phyloP scores from a whole-genome alignment of 768 basidiomycete species.

The Pisolithus sp. region DNA sequence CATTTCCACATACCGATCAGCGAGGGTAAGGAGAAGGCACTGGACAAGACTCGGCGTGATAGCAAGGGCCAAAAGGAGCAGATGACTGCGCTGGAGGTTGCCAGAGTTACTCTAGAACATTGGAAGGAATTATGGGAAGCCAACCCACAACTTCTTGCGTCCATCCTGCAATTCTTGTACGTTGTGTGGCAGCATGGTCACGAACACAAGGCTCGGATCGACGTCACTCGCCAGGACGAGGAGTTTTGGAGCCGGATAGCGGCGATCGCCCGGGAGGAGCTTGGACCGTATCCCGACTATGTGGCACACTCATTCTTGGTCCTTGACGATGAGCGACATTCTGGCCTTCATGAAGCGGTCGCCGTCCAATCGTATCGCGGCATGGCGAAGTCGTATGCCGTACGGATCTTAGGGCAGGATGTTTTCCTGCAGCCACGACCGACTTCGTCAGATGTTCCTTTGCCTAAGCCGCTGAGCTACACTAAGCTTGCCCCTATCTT shows the following conservation, averaged over 20 bases:
- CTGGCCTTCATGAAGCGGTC: conserved; percentile 56
- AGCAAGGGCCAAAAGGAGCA: conserved; percentile 27
- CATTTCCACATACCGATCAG: conserved; percentile 48
- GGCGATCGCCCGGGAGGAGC: conserved; percentile 55
- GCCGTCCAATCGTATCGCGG: conserved; percentile 20
- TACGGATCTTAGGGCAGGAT: conserved; percentile 44
- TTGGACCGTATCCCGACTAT: conserved; percentile 71
- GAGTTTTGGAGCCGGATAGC: conserved; percentile 69
- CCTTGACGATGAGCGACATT: conserved; percentile 34
- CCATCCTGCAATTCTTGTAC: conserved; percentile 72
- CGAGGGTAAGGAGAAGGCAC: conserved; percentile 32
- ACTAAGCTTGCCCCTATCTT: conserved; percentile 49
- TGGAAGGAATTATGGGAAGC: conserved; percentile 76
- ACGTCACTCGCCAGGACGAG: conserved; percentile 47
- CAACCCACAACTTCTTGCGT: conserved; percentile 70
- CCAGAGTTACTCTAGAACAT: conserved; percentile 54
- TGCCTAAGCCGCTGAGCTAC: conserved; percentile 55
- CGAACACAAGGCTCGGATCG: conserved; percentile 60
- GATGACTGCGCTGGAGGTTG: conserved; percentile 60
- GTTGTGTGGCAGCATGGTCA: conserved; percentile 75
- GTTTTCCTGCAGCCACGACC: conserved; percentile 54
- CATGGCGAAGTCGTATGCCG: too few species aligned
- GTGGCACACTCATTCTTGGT: conserved; percentile 42
- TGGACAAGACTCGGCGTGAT: conserved; percentile 5
- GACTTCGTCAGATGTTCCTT: conserved; percentile 29